A percentile compares a stretch with the other conserved stretches of the same genome.
phyloP scores from a whole-genome alignment of 2,329 filamentous ascomycete species.

The Coleophoma eucalyptorum region DNA sequence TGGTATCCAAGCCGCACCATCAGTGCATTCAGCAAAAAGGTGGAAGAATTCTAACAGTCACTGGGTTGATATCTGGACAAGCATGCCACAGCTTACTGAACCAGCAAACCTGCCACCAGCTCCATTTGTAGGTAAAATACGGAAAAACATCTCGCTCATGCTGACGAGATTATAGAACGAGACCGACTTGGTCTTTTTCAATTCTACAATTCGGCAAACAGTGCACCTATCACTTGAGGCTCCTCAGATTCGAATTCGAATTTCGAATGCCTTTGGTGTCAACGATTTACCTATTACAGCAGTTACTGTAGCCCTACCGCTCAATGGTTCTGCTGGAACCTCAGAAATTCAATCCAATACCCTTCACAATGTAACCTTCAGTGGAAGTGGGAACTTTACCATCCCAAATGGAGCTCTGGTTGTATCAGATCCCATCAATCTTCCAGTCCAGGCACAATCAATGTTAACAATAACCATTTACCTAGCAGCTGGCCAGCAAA shows the following conservation, averaged over 20 bases:
- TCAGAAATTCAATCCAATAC: constrained; percentile 48
- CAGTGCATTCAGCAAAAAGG: background rate
- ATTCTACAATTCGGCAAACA: constrained; percentile 64
- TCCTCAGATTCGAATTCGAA: constrained; percentile 53
- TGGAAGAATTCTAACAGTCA: background rate
- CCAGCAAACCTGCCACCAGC: constrained; percentile 55
- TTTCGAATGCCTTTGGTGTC: constrained; percentile 63
- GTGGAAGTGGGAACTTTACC: constrained; percentile 44
- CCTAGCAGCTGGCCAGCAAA: constrained; percentile 49
- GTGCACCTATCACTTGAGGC: constrained; percentile 55
- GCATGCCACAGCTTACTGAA: constrained; percentile 64
- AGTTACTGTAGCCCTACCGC: constrained; percentile 52
- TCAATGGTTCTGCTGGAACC: constrained; percentile 48
- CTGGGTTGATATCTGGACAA: constrained; percentile 62
- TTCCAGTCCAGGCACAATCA: constrained; percentile 43
- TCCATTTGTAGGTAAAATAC: constrained; percentile 46
- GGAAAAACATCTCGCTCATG: background rate
- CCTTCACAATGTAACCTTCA: constrained; percentile 53
- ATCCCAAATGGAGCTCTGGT: constrained; percentile 52
- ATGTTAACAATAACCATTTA: constrained; percentile 58
- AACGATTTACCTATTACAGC: constrained; percentile 56
- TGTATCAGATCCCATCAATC: constrained; percentile 59
- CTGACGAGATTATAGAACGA: constrained; percentile 21
- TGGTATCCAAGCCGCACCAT: background rate
- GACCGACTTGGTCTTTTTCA: constrained; percentile 46